Evolutionary conservation across 2,329 filamentous ascomycete genomes (phyloP), one percentile per base, ranked within the genome.

Genomic region (Pseudocercospora eumusae): DNA sequence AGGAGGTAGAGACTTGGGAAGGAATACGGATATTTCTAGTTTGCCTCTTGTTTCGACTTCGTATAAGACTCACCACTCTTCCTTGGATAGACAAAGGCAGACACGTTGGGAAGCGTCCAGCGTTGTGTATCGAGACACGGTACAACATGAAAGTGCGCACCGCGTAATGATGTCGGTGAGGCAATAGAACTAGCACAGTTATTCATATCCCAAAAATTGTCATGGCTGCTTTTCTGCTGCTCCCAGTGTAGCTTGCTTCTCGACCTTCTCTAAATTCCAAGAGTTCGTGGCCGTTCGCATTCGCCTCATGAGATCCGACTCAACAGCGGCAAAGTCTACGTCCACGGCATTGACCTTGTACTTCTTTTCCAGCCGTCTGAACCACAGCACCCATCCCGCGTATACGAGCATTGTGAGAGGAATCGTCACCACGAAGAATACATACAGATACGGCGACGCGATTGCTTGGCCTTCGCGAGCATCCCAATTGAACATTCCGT

Each of bases 391-490:
- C 73, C 73, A 75, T 7, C 64, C 58, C 0, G 60, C 59, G 56
- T 72, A 74, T 3, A 73, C 68, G 6, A 71, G 45, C n/a, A 70
- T 47, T 10, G 73, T 75, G 23, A 75, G 63, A 4, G 73, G 73
- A 15, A 75, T 65, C 2, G 73, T 75, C 20, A 73, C 66, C 42
- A 68, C 73, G 56, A 75, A 75, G 63, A 70, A 75, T 10, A 75
- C 63, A 49, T 68, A 75, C 1, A 74, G 23, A 56, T 71, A 72
- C 2, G 70, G 70, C 33, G 73, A 74, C 3, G 69, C 71, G 18
- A 75, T 64, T 2, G 54, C 58, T 25, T 69, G 61, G 18, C 66
- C 67, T 45, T 60, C 53, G 11, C 50, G 36, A 2, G 66, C 63
- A 7, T 63, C 63, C 64, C 67, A 71, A 45, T 69, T 70, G 62